These are phyloP conservation scores for Mycena maculata DNA, from an alignment of 768 basidiomycete genomes.

Conservation along the genomic window DNA sequence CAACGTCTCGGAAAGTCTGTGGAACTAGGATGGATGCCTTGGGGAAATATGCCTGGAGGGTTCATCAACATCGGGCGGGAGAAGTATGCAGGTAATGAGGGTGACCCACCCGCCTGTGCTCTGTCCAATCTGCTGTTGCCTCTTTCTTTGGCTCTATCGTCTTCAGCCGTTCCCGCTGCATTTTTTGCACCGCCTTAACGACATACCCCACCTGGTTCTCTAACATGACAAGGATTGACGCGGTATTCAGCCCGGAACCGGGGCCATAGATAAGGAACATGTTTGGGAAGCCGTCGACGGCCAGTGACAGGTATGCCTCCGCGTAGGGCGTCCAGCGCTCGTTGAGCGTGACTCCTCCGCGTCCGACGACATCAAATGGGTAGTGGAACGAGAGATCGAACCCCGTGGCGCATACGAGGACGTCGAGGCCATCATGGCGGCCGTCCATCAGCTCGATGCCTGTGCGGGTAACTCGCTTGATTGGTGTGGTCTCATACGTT, in stretches of 20 bases:
- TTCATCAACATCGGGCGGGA: not conserved
- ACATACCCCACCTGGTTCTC: slow-evolving; percentile 20
- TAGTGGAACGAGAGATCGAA: slow-evolving; percentile 27
- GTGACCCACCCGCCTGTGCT: slow-evolving; percentile 20
- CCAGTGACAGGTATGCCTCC: slow-evolving; percentile 19
- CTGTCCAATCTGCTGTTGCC: slow-evolving; percentile 22
- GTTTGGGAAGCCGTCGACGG: slow-evolving; percentile 23
- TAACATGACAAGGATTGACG: slow-evolving; percentile 11
- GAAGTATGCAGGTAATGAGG: not conserved
- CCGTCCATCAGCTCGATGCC: slow-evolving; percentile 25
- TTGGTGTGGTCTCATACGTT: slow-evolving; percentile 25
- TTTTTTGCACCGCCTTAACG: slow-evolving; percentile 19
- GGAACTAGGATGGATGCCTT: not conserved
- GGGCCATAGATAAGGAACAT: slow-evolving; percentile 24
- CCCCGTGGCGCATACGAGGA: slow-evolving; percentile 26
- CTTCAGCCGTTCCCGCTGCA: slow-evolving; percentile 19
- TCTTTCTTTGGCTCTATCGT: slow-evolving; percentile 21
- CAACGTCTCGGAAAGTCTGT: not conserved
- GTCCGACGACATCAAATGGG: slow-evolving; percentile 25
- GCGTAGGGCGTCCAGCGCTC: slow-evolving; percentile 23
- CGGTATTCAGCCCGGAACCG: slow-evolving; percentile 19
- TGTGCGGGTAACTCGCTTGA: slow-evolving; percentile 13
- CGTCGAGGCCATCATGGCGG: slow-evolving; percentile 19
- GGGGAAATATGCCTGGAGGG: slow-evolving; percentile 21
- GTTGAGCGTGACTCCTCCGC: slow-evolving; percentile 16